Evolutionary conservation across 164 flowering plant genomes (phyloP), one percentile per base, ranked within the genome.

Genomic region (Warburgia ugandensis): DNA sequence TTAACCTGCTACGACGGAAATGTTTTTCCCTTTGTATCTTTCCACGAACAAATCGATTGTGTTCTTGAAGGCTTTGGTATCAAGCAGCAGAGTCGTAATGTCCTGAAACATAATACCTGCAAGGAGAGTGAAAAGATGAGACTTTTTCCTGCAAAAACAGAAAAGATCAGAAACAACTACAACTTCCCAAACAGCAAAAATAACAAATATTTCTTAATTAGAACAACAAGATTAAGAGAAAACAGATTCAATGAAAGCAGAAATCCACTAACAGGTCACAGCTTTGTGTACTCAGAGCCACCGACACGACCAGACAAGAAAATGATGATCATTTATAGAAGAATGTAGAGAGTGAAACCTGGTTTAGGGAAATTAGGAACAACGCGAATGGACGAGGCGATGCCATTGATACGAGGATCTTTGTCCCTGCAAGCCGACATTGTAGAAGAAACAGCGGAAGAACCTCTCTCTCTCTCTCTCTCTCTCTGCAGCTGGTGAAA

Each of bases 91-190:
- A 43, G 97, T 87, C 3, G 97, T 87, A 27, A 91, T 79, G 55
- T 87, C 97, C 52, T 83, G 97, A 62, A 91, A 91, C 94, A 84
- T 81, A 29, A 91, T 91, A 67, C 97, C 96, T 91, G 75, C 54
- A 48, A 26, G 19, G 11, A 6, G 16, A 22, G n/a, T 17, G 26
- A 21, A 14, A 4, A 25, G 27, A 45, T 45, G n/a, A 45, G 19
- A 21, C 19, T 19, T 20, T 8, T n/a, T 10, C 37, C 5, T 33
- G 8, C 10, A 33, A 33, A 33, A 11, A 33, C 37, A 7, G 37
- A 10, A 33, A 33, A 33, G 14, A 2, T 38, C 42, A 17, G 17
- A 38, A 0, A 38, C 17, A 4, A n/a, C 14, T 2, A 38, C n/a
- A 21, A 12, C 35, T 12, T 7, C 12, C 12, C 35, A 1, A 31